phyloP scores from a whole-genome alignment of 306 rosid genomes.

The Pueraria montana region DNA sequence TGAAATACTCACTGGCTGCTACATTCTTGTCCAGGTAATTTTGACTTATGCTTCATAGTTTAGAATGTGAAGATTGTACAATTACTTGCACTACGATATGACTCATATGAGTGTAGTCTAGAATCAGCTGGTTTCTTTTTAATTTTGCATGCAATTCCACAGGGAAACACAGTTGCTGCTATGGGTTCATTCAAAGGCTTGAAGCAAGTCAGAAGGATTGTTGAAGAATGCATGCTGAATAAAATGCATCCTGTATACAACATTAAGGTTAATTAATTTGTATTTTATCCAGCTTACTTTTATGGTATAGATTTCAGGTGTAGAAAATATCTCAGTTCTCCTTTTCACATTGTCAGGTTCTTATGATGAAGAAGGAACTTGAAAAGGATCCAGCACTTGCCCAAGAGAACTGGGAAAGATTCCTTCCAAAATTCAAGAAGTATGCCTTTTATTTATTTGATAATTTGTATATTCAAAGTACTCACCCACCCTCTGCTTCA shows the following conservation, averaged over 20 bases:
- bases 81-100: not conserved
- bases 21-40: slow-evolving; percentile 88
- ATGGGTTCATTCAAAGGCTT: slow-evolving; percentile 94
- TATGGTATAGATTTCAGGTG: not conserved
- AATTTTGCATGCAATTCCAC: slow-evolving; percentile 35
- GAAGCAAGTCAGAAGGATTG: slow-evolving; percentile 84
- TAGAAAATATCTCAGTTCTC: slow-evolving; percentile 26
- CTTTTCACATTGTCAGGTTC: slow-evolving; percentile 60
- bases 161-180: slow-evolving; percentile 92
- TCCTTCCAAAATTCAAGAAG: slow-evolving; percentile 95
- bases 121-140: slow-evolving; percentile 32
- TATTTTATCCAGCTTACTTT: slow-evolving; percentile 19
- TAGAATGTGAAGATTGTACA: slow-evolving; percentile 7
- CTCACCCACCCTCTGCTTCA: slow-evolving; percentile 15
- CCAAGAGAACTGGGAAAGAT: slow-evolving; percentile 91
- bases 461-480: slow-evolving; percentile 26
- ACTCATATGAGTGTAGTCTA: not conserved
- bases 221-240: slow-evolving; percentile 91
- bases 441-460: slow-evolving; percentile 47
- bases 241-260: slow-evolving; percentile 93
- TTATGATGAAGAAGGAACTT: slow-evolving; percentile 94
- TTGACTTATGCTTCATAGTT: slow-evolving; percentile 27
- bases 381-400: slow-evolving; percentile 93
- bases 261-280: slow-evolving; percentile 72
- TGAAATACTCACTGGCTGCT: slow-evolving; percentile 77